These are phyloP conservation scores for Cercospora citrullina DNA, from an alignment of 2,329 filamentous ascomycete species.

Conservation along the genomic window DNA sequence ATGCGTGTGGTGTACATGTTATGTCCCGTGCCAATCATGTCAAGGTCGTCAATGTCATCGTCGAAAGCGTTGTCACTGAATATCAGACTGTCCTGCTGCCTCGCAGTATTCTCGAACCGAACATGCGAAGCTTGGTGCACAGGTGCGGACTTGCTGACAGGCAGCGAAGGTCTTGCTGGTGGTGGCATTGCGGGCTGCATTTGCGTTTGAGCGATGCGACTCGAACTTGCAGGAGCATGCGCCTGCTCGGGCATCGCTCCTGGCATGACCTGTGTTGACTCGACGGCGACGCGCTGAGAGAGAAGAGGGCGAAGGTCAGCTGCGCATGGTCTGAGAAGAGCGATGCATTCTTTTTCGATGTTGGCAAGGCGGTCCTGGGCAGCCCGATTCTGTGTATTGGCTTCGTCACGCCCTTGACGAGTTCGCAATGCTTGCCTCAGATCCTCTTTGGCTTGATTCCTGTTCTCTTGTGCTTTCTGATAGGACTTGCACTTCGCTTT, in stretches of 20 bases:
- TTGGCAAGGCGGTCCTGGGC: constrained; percentile 28
- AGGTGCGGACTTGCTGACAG: background rate
- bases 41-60: constrained; percentile 29
- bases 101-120: constrained; percentile 3
- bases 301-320: constrained; percentile 27
- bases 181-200: constrained; percentile 26
- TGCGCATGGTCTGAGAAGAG: constrained; percentile 28
- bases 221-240: constrained; percentile 29
- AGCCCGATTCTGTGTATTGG: constrained; percentile 31
- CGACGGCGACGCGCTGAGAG: constrained; percentile 29
- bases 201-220: constrained; percentile 39
- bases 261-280: constrained; percentile 33
- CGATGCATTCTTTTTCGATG: constrained; percentile 33
- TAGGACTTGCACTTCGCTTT: constrained; percentile 25
- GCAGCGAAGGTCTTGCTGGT: constrained; percentile 9
- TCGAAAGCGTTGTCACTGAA: constrained; percentile 22
- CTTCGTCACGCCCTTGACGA: constrained; percentile 22
- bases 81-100: constrained; percentile 2
- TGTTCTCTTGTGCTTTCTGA: constrained; percentile 27
- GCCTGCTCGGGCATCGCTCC: constrained; percentile 2
- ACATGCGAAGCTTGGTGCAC: background rate
- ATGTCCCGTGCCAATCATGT: constrained; percentile 30
- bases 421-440: constrained; percentile 30
- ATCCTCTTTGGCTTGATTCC: constrained; percentile 25
- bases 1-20: constrained; percentile 41